Conservation (phyloP, 2,329 filamentous ascomycete genomes). For the Laburnicola sp. region DNA sequence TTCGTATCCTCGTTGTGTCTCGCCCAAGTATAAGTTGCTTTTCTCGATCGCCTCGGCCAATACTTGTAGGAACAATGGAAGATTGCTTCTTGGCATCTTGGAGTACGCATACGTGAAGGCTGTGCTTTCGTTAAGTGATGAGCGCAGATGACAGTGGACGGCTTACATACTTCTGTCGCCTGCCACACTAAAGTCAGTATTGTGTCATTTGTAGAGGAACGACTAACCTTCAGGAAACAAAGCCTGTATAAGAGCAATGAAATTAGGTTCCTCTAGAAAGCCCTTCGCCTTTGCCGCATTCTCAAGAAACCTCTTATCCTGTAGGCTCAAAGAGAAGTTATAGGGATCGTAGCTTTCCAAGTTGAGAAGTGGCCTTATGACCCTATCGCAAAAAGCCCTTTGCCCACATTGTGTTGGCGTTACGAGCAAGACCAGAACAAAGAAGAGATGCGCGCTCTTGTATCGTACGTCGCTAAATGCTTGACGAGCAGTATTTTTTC, state of each 20-base stretch:
- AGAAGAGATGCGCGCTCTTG: not conserved
- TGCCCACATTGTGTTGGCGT: not conserved
- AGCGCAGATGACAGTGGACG: not conserved
- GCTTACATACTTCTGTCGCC: not conserved
- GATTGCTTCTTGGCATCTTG: not conserved
- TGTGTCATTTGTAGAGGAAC: not conserved
- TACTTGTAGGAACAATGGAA: not conserved
- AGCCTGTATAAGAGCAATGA: not conserved
- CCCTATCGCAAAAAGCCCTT: not conserved
- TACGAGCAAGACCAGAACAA: not conserved
- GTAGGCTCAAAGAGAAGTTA: not conserved
- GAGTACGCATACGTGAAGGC: not conserved
- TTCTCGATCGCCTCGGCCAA: not conserved
- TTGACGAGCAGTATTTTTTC: not conserved
- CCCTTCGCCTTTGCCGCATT: not conserved
- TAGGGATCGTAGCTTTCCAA: not conserved
- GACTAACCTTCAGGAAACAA: not conserved
- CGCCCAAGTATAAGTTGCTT: not conserved
- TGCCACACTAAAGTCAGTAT: not conserved
- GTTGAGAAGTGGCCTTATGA: not conserved
- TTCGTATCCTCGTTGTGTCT: not conserved
- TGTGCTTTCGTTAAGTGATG: not conserved
- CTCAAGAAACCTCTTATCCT: not conserved
- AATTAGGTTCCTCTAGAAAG: not conserved
- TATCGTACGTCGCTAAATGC: not conserved